Percentiles rank a stretch among this genome's conserved stretches.
phyloP scores from a whole-genome alignment of 1,284 basidiomycete genomes.

The Dichomitus squalens region DNA sequence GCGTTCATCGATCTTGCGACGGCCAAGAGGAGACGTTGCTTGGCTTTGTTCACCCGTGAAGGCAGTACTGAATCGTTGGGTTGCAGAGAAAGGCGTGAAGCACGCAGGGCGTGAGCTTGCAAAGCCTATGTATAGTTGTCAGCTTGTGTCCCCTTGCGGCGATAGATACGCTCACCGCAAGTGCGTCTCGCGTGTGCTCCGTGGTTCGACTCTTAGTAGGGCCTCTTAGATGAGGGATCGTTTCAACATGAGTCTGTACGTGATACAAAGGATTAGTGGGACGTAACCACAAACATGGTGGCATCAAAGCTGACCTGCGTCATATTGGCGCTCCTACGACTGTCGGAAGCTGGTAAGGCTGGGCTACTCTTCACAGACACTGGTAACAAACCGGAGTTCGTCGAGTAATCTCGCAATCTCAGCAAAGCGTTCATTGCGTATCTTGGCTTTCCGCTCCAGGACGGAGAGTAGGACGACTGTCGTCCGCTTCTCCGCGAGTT shows the following conservation, averaged over 20 bases:
- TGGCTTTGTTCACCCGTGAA: background rate
- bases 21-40: conserved; percentile 11
- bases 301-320: background rate
- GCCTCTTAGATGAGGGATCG: no score
- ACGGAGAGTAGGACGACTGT: conserved; percentile 14
- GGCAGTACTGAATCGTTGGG: background rate
- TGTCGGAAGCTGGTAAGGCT: background rate
- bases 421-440: conserved; percentile 13
- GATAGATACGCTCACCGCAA: conserved; percentile 10
- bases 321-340: background rate
- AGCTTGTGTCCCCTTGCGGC: background rate
- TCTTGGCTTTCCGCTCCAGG: conserved; percentile 21
- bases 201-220: background rate
- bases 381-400: conserved; percentile 11
- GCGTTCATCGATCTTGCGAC: conserved; percentile 4
- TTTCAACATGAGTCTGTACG: no score
- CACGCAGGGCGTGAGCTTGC: conserved; percentile 19
- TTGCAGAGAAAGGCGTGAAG: conserved; percentile 1
- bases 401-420: conserved; percentile 12
- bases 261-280: background rate
- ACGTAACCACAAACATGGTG: no score
- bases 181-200: conserved; percentile 18
- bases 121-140: conserved; percentile 8
- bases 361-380: background rate
- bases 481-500: conserved; percentile 12